Base-by-base conservation (phyloP, 106 monocot genomes). In the Cymbidium sinense region DNA sequence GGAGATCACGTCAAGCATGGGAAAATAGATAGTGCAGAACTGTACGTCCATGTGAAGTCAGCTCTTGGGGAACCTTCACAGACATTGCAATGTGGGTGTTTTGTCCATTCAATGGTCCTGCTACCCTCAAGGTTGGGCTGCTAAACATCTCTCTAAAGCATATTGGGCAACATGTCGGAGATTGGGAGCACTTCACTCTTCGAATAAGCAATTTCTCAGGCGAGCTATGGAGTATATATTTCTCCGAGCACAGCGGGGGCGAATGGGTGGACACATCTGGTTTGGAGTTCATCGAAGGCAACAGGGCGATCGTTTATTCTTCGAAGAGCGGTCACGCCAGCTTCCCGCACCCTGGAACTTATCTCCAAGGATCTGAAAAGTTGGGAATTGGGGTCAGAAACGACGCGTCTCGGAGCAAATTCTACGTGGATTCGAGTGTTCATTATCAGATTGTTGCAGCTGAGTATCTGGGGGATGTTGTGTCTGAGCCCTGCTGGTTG, bases 171-270 rank as follows among this genome's bases (percentile, higher is more conserved):
- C 95, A 99, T 78, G 84, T 95, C 4, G 90, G 95, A 37, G 99
- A 99, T 73, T 99, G 99, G 99, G 99, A 99, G 87, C 99, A 99
- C 75, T 99, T 93, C 86, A 99, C 99, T 7, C 90, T 99, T 43
- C 78, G 99, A 5, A 75, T 99, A 70, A 91, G 90, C 82, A 99
- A 99, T 80, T 99, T 95, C 52, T 80, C 87, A 0, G 99, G 99
- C 21, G 93, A 93, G 43, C 82, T 99, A 1, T 89, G 87, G 85
- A 86, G 87, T 43, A 79, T 99, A 39, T 99, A 93, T 75, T 95
- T 93, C 81, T 95, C 99, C 7, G 92, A 99, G 80, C 99, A 99
- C 77, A 99, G 95, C 72, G 95, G 99, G 1, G 99, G 99, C 3
- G 90, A 86, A 41, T 99, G 99, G 99, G 87, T 93, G 1, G 87